These are phyloP conservation scores for Scenedesmus sp. DNA, from an alignment of 163 green algal genomes.

Conservation along the genomic window DNA sequence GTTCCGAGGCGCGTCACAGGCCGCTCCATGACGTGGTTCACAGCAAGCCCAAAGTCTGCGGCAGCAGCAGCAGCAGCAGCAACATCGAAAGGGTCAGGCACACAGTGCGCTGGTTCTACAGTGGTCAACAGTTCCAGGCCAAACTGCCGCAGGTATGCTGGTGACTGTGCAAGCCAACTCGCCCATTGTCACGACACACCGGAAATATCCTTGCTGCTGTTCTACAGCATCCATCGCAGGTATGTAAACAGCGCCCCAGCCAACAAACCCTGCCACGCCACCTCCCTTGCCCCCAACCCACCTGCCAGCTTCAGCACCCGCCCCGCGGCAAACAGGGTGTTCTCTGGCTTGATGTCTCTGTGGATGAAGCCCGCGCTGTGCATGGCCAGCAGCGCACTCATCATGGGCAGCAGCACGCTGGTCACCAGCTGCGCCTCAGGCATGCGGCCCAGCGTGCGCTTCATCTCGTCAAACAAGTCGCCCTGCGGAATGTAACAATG, in stretches of 20 bases:
- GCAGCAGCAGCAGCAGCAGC: slow-evolving; percentile 12
- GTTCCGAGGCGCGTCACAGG: slow-evolving; percentile 77
- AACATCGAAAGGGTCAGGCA: not conserved
- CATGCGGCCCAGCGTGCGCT: slow-evolving; percentile 64
- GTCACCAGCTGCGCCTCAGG: slow-evolving; percentile 66
- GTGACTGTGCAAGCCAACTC: too few species aligned
- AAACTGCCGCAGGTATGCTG: too few species aligned
- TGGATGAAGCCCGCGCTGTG: slow-evolving; percentile 72
- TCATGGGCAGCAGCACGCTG: slow-evolving; percentile 71
- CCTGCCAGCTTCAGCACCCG: slow-evolving; percentile 53
- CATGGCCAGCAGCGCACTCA: slow-evolving; percentile 69
- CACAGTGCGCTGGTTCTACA: not conserved
- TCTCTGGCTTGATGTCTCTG: slow-evolving; percentile 82
- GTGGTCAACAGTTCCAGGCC: too few species aligned
- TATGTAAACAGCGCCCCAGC: not conserved
- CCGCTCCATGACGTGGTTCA: slow-evolving; percentile 65
- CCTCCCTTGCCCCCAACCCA: not conserved
- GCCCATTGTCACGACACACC: too few species aligned
- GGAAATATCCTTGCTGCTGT: too few species aligned
- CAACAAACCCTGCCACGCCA: not conserved
- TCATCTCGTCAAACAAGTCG: slow-evolving; percentile 80
- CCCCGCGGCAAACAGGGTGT: slow-evolving; percentile 67
- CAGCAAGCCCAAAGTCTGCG: slow-evolving; percentile 79
- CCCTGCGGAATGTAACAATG: slow-evolving; percentile 53
- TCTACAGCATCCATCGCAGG: too few species aligned